These are phyloP conservation scores for Lepiota venenata DNA, from an alignment of 768 basidiomycete species.

Conservation along the genomic window DNA sequence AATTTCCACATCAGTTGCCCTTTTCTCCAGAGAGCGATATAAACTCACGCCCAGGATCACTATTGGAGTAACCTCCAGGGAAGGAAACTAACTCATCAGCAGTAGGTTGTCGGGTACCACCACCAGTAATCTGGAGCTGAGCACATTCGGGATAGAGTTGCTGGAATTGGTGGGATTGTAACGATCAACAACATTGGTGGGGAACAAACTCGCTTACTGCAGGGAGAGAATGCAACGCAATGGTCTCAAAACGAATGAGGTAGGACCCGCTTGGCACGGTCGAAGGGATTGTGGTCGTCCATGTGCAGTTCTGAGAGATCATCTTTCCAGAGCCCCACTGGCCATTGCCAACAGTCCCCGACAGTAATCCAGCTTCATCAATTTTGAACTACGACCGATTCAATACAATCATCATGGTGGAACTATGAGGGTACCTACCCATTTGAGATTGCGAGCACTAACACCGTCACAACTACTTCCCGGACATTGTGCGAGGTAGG, in stretches of 20 bases:
- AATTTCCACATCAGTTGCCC: conserved; percentile 17
- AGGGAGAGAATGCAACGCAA: conserved; percentile 47
- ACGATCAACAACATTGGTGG: not conserved
- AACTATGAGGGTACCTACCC: conserved; percentile 25
- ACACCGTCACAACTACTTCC: conserved; percentile 38
- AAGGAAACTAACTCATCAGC: conserved; percentile 42
- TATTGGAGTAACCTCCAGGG: conserved; percentile 43
- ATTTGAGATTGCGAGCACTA: conserved; percentile 34
- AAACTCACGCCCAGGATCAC: conserved; percentile 39
- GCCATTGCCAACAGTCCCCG: conserved; percentile 36
- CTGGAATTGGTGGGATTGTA: conserved; percentile 18
- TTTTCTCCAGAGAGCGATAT: not conserved
- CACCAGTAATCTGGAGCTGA: conserved; percentile 38
- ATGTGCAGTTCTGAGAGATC: conserved; percentile 41
- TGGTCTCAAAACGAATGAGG: conserved; percentile 48
- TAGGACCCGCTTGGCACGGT: conserved; percentile 42
- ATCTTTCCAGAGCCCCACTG: conserved; percentile 41
- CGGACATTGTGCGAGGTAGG: conserved; percentile 44
- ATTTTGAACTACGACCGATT: conserved; percentile 37
- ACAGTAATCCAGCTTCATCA: conserved; percentile 42
- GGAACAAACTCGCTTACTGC: conserved; percentile 34
- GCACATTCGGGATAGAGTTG: conserved; percentile 71
- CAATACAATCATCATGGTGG: not conserved
- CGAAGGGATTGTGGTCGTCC: conserved; percentile 43
- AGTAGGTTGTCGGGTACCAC: conserved; percentile 36